Evolutionary conservation across 176 grass and related monocot species (phyloP).

Genomic region (Pharus latifolius): DNA sequence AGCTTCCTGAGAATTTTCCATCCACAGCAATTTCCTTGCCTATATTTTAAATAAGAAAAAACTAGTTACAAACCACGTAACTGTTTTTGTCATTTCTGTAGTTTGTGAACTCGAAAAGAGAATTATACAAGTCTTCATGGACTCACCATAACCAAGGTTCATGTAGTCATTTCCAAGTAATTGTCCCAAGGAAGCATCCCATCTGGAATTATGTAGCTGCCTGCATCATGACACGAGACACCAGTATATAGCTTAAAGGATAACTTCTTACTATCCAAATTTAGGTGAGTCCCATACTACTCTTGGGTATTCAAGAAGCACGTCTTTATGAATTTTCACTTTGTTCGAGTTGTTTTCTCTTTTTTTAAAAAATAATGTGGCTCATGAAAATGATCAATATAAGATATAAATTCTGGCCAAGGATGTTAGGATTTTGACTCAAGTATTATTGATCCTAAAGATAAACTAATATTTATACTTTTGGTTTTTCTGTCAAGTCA

Average conservation of each 20-base stretch:
- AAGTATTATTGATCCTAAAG: too few relatives aligned
- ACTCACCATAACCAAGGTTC: slow-evolving; percentile 53
- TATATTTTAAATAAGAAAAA: slow-evolving; percentile 45
- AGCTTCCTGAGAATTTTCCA: slow-evolving; percentile 54
- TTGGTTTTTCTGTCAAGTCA: too few relatives aligned
- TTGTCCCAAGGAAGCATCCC: slow-evolving; percentile 80
- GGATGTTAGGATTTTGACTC: too few relatives aligned
- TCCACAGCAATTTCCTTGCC: slow-evolving; percentile 60
- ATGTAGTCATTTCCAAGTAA: slow-evolving; percentile 73
- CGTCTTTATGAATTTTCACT: too few relatives aligned
- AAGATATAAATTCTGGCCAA: too few relatives aligned
- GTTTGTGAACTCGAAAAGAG: background rate
- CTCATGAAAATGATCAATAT: too few relatives aligned
- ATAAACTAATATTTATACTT: too few relatives aligned
- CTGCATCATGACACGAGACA: slow-evolving; percentile 32
- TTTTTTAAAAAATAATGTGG: too few relatives aligned
- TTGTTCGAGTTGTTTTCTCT: too few relatives aligned
- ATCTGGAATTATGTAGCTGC: slow-evolving; percentile 78
- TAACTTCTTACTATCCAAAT: background rate
- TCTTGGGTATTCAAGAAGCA: too few relatives aligned
- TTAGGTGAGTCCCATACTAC: too few relatives aligned
- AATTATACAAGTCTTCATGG: background rate
- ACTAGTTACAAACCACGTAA: slow-evolving; percentile 16
- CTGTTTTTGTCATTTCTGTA: background rate
- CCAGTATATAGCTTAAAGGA: slow-evolving; percentile 5